Evolutionary conservation across 1,284 basidiomycete species (phyloP).

Genomic region (Ceratobasidium sp.): DNA sequence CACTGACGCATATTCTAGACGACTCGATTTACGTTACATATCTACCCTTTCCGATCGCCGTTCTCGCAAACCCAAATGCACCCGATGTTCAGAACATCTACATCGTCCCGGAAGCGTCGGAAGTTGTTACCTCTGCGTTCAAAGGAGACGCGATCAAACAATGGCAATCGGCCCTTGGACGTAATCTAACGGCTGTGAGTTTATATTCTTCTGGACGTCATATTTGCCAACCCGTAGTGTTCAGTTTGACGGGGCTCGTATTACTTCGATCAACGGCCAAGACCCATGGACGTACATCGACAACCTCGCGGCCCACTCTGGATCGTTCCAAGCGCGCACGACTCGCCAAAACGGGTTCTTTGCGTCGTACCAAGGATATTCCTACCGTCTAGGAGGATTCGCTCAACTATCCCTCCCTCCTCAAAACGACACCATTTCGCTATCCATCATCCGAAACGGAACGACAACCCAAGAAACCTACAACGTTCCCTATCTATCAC

Average conservation of each 20-base stretch:
- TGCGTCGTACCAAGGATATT: conserved; percentile 57
- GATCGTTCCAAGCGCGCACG: conserved; percentile 55
- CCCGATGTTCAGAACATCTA: conserved; percentile 54
- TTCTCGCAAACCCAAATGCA: conserved; percentile 57
- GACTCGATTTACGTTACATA: conserved; percentile 52
- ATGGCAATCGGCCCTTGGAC: conserved; percentile 58
- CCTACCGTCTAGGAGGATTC: conserved; percentile 67
- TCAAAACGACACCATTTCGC: conserved; percentile 55
- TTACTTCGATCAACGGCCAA: conserved; percentile 60
- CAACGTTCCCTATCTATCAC: conserved; percentile 64
- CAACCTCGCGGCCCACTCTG: conserved; percentile 58
- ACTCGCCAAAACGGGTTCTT: conserved; percentile 61
- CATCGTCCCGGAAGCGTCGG: conserved; percentile 66
- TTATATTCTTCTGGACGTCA: not conserved
- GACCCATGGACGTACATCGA: conserved; percentile 64
- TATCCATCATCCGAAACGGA: conserved; percentile 59
- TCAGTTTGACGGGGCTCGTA: conserved; percentile 61
- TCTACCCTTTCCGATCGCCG: conserved; percentile 61
- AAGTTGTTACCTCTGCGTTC: conserved; percentile 61
- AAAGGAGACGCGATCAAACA: conserved; percentile 51
- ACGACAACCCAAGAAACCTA: conserved; percentile 54
- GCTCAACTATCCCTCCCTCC: conserved; percentile 65
- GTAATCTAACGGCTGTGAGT: conserved; percentile 55
- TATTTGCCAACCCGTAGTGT: not conserved
- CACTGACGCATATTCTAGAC: conserved; percentile 7